These are phyloP conservation scores for Cryphonectria parasitica DNA, from an alignment of 2,329 filamentous ascomycete species.

Conservation along the genomic window DNA sequence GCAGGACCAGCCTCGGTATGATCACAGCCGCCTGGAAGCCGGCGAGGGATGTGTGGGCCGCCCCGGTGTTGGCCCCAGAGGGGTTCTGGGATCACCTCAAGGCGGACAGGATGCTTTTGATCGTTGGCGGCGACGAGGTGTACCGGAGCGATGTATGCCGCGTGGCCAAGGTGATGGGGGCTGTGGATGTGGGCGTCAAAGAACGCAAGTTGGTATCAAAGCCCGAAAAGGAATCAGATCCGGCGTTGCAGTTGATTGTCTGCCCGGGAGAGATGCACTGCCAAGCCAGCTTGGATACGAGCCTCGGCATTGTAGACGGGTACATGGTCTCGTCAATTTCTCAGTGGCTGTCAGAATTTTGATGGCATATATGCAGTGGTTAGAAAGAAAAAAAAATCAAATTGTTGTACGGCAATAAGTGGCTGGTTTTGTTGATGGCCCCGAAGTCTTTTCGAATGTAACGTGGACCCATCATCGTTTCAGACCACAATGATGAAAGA, in stretches of 20 bases:
- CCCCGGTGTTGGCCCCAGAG: conserved; percentile 24
- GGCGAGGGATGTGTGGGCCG: conserved; percentile 30
- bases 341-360: conserved; percentile 20
- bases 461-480: not conserved
- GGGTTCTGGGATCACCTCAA: conserved; percentile 28
- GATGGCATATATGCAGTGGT: not conserved
- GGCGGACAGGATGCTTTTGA: conserved; percentile 27
- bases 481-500: not conserved
- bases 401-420: not conserved
- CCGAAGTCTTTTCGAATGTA: not conserved
- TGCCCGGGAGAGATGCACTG: conserved; percentile 31
- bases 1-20: conserved; percentile 17
- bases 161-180: conserved; percentile 29
- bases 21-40: conserved; percentile 30
- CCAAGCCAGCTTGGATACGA: conserved; percentile 26
- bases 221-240: not conserved
- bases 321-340: conserved; percentile 19
- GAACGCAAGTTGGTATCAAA: not conserved
- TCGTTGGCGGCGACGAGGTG: conserved; percentile 30
- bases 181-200: conserved; percentile 10
- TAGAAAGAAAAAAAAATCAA: not conserved
- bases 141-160: conserved; percentile 29
- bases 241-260: conserved; percentile 27
- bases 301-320: conserved; percentile 27
- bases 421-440: not conserved